Evolutionary conservation across 108 stramenopile species (phyloP), one percentile per base, ranked within the genome.

Genomic region (Cyclotella atomus): DNA sequence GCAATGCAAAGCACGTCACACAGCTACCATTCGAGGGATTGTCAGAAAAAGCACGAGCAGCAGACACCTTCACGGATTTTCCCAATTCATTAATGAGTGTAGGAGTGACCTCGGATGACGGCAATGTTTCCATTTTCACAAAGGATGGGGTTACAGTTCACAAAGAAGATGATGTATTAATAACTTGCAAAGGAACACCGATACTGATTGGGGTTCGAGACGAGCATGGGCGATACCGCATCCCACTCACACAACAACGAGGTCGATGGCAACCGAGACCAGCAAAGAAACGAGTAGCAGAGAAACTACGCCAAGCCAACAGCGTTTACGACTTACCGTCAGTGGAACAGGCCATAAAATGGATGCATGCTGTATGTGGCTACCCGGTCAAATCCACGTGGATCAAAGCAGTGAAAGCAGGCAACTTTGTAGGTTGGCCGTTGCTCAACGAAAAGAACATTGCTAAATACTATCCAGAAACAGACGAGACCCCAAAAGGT

Each of bases 331-430:
- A 56, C 17, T 17, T 49, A 49, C 47, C 47, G 4, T 49, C 47
- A 9, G n/a, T 49, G 4, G 47, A 49, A 19, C n/a, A 19, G n/a
- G 47, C 16, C 47, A 49, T 49, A 9, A 49, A 49, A n/a, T 49
- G 47, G 47, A 49, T 49, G 55, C 55, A 56, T 28, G 25, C 55
- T 27, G 47, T 49, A 4, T 49, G 47, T 49, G 47, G 47, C n/a
- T 49, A 49, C n/a, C 47, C 47, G n/a, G 47, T 56, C 20, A 56
- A 56, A 56, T 56, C 55, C 6, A 56, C 55, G 4, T 56, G 55
- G 55, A 7, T 56, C 27, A 56, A 56, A 28, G 55, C 27, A 7
- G n/a, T 56, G 25, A 56, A 56, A n/a, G 55, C 55, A 14, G 55
- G 27, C 20, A 56, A 56, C 25, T 56, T 56, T 25, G 9, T 28